These are phyloP conservation scores for Cordyceps pruinosa DNA, from an alignment of 2,329 filamentous ascomycete species.

Conservation along the genomic window DNA sequence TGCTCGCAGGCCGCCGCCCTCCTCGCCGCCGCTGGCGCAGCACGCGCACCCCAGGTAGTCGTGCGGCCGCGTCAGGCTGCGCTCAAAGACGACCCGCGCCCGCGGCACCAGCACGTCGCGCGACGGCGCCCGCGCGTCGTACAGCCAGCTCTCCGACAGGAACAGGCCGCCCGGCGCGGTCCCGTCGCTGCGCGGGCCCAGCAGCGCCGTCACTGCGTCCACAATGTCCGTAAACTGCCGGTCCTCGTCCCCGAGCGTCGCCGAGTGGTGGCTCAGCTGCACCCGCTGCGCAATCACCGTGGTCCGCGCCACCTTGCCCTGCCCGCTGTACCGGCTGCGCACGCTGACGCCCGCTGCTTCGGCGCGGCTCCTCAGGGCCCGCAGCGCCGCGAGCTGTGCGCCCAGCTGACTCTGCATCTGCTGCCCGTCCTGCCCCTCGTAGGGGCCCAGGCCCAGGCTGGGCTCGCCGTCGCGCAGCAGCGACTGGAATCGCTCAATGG, in stretches of 20 bases:
- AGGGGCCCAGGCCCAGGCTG: slow-evolving; percentile 28
- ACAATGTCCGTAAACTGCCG: slow-evolving; percentile 62
- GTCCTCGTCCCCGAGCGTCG: slow-evolving; percentile 63
- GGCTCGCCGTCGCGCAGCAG: slow-evolving; percentile 31
- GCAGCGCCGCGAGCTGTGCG: slow-evolving; percentile 39
- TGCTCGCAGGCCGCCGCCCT: slow-evolving; percentile 48
- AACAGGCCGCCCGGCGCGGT: slow-evolving; percentile 37
- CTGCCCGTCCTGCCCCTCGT: slow-evolving; percentile 23
- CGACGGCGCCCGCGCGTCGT: slow-evolving; percentile 63
- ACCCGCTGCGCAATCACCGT: slow-evolving; percentile 78
- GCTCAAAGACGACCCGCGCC: slow-evolving; percentile 63
- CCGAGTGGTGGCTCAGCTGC: slow-evolving; percentile 68
- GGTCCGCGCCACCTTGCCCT: slow-evolving; percentile 63
- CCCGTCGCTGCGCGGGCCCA: slow-evolving; percentile 21
- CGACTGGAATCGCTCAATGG: slow-evolving; percentile 22
- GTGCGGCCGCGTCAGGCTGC: slow-evolving; percentile 63
- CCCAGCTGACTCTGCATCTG: slow-evolving; percentile 29
- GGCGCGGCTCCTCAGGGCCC: slow-evolving; percentile 38
- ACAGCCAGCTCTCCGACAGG: slow-evolving; percentile 68
- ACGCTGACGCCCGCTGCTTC: slow-evolving; percentile 43
- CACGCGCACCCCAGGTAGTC: slow-evolving; percentile 65
- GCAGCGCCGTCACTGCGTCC: slow-evolving; percentile 34
- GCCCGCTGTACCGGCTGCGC: slow-evolving; percentile 68
- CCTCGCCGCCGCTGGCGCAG: slow-evolving; percentile 49
- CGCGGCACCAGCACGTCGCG: slow-evolving; percentile 69